Evolutionary conservation across 75 land plant genomes (phyloP).

Genomic region (Pinus taeda): DNA sequence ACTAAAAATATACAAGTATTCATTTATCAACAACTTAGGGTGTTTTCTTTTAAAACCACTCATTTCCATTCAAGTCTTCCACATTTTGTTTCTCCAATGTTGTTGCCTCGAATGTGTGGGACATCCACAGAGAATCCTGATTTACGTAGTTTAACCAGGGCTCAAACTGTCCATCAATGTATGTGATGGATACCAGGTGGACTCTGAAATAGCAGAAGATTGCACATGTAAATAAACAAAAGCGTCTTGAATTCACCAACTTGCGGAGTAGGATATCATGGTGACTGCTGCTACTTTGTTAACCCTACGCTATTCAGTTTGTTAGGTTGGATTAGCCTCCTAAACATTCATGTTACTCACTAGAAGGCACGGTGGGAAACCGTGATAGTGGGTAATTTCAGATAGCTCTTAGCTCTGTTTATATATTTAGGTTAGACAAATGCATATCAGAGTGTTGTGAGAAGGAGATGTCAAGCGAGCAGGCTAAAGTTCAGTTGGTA

Average conservation of each 20-base stretch:
- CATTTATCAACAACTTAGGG: neutral
- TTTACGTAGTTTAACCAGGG: neutral
- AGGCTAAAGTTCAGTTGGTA: neutral
- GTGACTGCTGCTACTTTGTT: neutral
- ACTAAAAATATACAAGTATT: neutral
- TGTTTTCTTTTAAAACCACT: neutral
- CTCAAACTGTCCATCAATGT: no score
- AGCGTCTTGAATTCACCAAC: neutral
- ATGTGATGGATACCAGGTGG: neutral
- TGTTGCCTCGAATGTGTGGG: neutral
- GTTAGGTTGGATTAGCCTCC: neutral
- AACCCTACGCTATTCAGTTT: neutral
- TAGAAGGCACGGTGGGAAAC: no score
- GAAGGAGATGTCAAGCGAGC: neutral
- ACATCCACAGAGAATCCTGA: neutral
- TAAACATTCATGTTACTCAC: neutral
- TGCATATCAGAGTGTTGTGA: neutral
- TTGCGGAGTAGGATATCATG: neutral
- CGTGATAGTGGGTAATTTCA: neutral
- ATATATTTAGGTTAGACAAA: neutral
- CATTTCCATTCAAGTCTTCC: neutral
- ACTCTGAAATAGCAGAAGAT: neutral
- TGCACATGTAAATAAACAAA: neutral
- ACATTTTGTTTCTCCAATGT: neutral
- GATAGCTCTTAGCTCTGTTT: neutral